Evolutionary conservation across 139 green algal genomes (phyloP).

Genomic region (Micromonas pusilla): DNA sequence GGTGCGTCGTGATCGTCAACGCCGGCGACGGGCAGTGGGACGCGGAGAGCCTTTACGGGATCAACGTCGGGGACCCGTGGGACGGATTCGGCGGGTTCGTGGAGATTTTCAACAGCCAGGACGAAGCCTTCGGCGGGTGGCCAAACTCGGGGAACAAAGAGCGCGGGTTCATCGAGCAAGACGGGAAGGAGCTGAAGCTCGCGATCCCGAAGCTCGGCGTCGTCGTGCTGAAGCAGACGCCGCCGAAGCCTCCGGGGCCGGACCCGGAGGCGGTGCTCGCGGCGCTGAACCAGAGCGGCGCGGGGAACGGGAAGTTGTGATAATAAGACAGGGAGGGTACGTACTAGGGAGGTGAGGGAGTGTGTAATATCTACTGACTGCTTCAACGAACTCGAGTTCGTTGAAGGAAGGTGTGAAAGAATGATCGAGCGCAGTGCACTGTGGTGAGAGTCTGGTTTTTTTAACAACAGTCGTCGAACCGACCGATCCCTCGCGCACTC

Average conservation of each 20-base stretch:
- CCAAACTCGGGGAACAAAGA: constrained; percentile 30
- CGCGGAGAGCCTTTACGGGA: constrained; percentile 20
- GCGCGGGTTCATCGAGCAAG: neutral
- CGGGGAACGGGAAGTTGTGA: no score
- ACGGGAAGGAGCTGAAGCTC: neutral
- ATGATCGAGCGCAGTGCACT: no score
- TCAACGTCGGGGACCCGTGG: constrained; percentile 6
- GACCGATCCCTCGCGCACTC: neutral
- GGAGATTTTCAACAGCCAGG: constrained; percentile 40
- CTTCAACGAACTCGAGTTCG: no score
- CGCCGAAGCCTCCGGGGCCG: no score
- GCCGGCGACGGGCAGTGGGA: constrained; percentile 34
- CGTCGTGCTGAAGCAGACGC: neutral
- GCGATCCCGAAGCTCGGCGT: neutral
- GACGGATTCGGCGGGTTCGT: neutral
- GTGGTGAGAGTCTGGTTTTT: neutral
- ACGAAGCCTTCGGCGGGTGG: constrained; percentile 34
- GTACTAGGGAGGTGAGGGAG: no score
- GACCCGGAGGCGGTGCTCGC: neutral
- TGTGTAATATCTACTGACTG: no score
- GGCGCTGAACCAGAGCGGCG: no score
- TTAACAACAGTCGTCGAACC: neutral
- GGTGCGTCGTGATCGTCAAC: constrained; percentile 36
- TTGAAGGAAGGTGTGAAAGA: no score
- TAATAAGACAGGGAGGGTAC: no score